Conservation (phyloP, 176 grass and related monocot genomes). For the Zoysia pacifica region DNA sequence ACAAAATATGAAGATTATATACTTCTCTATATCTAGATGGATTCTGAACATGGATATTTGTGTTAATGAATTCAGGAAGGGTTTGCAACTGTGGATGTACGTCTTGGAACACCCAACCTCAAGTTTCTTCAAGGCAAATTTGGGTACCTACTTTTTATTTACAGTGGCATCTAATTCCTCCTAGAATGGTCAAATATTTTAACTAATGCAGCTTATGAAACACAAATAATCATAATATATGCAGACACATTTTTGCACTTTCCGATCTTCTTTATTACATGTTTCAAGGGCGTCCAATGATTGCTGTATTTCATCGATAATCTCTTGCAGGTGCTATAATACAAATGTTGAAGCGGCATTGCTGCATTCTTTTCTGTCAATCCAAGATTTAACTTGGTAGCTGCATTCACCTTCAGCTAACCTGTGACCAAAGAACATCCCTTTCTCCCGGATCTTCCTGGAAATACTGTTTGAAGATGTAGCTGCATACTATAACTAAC, state of each 20-base stretch:
- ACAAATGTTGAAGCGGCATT: background rate
- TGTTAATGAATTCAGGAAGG: too few relatives aligned
- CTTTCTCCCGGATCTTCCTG: background rate
- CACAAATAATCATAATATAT: background rate
- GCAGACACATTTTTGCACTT: background rate
- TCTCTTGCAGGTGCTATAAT: background rate
- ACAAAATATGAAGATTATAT: background rate
- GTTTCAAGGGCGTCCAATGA: background rate
- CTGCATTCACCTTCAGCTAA: background rate
- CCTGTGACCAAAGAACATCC: slow-evolving; percentile 1
- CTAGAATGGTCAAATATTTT: background rate
- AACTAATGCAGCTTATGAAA: background rate
- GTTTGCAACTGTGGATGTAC: background rate
- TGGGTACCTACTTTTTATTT: background rate
- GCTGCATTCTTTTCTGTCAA: background rate
- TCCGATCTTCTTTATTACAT: background rate
- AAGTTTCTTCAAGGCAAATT: background rate
- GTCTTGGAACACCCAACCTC: background rate
- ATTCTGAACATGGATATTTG: background rate
- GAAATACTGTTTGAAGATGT: background rate
- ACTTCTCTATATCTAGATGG: background rate
- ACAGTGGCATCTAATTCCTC: background rate
- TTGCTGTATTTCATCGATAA: background rate
- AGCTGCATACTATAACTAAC: background rate
- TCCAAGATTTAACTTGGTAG: background rate